These are phyloP conservation scores for Paxillus involutus DNA, from an alignment of 768 basidiomycete genomes.

Conservation along the genomic window DNA sequence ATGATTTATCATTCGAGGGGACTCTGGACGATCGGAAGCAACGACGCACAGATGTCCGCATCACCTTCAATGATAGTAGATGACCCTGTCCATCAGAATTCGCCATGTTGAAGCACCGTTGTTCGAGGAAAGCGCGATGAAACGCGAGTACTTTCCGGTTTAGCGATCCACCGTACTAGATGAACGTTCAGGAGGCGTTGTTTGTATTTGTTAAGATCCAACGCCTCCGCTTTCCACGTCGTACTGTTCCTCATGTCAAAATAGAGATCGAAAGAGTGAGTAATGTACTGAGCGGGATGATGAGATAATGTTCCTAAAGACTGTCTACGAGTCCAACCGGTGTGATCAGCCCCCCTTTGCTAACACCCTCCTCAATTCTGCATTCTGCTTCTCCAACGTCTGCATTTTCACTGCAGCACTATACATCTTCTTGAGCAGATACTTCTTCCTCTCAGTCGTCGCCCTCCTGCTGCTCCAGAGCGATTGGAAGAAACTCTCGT, in stretches of 20 bases:
- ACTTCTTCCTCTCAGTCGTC: slow-evolving; percentile 58
- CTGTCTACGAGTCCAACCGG: too few species aligned
- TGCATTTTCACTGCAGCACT: slow-evolving; percentile 68
- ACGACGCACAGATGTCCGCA: slow-evolving; percentile 79
- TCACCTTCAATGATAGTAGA: slow-evolving; percentile 78
- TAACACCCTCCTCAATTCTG: slow-evolving; percentile 59
- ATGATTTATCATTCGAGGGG: slow-evolving; percentile 5
- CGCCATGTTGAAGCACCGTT: slow-evolving; percentile 8
- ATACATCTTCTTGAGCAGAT: slow-evolving; percentile 75
- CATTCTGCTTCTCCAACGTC: slow-evolving; percentile 68
- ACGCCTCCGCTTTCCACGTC: slow-evolving; percentile 14
- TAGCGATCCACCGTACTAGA: background rate
- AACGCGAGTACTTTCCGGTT: background rate
- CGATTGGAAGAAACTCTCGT: slow-evolving; percentile 41
- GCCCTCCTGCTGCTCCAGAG: slow-evolving; percentile 49
- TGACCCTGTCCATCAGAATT: slow-evolving; percentile 58
- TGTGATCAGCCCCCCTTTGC: slow-evolving; percentile 35
- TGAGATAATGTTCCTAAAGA: too few species aligned
- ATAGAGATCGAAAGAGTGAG: too few species aligned
- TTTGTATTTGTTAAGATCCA: slow-evolving; percentile 24
- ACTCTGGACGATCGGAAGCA: background rate
- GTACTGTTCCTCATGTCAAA: slow-evolving; percentile 36
- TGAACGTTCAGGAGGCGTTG: slow-evolving; percentile 7
- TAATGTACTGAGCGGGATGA: too few species aligned
- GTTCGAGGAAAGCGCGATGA: background rate